Percentiles rank a stretch among this genome's conserved stretches.
These are phyloP conservation scores for Adiantum capillusveneris DNA, from an alignment of 75 land plant species.

Conservation along the genomic window DNA sequence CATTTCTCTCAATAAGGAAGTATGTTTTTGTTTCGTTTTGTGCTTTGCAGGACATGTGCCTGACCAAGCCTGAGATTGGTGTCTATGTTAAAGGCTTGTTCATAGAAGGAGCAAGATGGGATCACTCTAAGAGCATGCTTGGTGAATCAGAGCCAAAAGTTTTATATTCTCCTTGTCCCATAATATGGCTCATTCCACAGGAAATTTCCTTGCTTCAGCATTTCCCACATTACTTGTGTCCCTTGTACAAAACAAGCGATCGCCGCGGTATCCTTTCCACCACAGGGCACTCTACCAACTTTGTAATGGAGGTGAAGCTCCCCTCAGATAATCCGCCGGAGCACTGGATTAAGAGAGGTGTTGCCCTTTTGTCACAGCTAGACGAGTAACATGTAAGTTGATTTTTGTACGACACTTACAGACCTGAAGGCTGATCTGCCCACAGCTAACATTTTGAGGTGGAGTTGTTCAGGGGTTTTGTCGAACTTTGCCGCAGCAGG, in stretches of 20 bases:
- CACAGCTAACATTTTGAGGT: too few species aligned
- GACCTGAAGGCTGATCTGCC: too few species aligned
- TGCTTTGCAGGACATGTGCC: conserved; percentile 8
- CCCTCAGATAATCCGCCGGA: conserved; percentile 19
- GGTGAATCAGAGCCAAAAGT: conserved; percentile 29
- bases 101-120: conserved; percentile 30
- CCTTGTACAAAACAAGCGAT: conserved; percentile 33
- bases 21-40: too few species aligned
- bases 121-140: conserved; percentile 15
- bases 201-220: conserved; percentile 12
- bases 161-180: conserved; percentile 18
- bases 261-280: conserved; percentile 32
- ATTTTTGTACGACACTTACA: too few species aligned
- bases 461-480: too few species aligned
- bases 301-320: conserved; percentile 30
- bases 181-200: conserved; percentile 23
- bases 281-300: conserved; percentile 34
- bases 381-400: conserved; percentile 11
- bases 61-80: conserved; percentile 19
- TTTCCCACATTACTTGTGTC: conserved; percentile 28
- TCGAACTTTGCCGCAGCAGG: too few species aligned
- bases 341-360: conserved; percentile 34
- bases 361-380: conserved; percentile 28
- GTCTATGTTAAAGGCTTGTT: conserved; percentile 29
- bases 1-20: too few species aligned